These are phyloP conservation scores for Myxozyma geophila DNA, from an alignment of 805 yeast species.

Conservation along the genomic window DNA sequence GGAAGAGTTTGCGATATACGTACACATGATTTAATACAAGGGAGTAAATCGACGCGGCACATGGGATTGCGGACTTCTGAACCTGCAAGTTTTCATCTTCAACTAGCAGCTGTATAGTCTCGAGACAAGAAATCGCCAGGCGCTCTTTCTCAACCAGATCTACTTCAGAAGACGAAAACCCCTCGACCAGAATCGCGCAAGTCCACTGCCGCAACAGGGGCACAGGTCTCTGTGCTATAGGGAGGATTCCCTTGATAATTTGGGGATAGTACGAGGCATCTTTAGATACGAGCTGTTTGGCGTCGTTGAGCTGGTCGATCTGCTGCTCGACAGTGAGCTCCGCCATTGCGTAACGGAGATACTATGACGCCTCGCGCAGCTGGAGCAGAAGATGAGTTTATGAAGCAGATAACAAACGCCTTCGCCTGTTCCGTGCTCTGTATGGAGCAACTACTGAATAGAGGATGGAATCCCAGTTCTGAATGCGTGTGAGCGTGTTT, in stretches of 20 bases:
- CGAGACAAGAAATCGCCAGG: slow-evolving; percentile 42
- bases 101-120: slow-evolving; percentile 40
- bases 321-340: slow-evolving; percentile 39
- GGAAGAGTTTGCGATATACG: not conserved
- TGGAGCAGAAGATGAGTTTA: not conserved
- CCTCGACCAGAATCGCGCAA: slow-evolving; percentile 47
- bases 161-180: slow-evolving; percentile 43
- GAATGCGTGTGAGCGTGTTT: not conserved
- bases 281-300: slow-evolving; percentile 44
- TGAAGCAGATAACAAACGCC: too few relatives aligned
- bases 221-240: slow-evolving; percentile 46
- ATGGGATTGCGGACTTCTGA: slow-evolving; percentile 48
- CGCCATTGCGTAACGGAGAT: slow-evolving; percentile 2
- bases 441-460: too few relatives aligned
- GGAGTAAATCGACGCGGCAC: slow-evolving; percentile 54
- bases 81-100: slow-evolving; percentile 39
- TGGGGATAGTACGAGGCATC: slow-evolving; percentile 47
- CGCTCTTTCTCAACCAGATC: slow-evolving; percentile 36
- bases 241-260: slow-evolving; percentile 46
- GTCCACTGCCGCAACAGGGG: slow-evolving; percentile 46
- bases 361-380: not conserved
- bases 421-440: too few relatives aligned
- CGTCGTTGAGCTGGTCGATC: slow-evolving; percentile 46
- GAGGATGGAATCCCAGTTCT: not conserved
- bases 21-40: slow-evolving; percentile 51